A percentile compares a stretch with the other conserved stretches of the same genome.
phyloP scores from a whole-genome alignment of 768 basidiomycete genomes.

The Dioszegia hungarica region DNA sequence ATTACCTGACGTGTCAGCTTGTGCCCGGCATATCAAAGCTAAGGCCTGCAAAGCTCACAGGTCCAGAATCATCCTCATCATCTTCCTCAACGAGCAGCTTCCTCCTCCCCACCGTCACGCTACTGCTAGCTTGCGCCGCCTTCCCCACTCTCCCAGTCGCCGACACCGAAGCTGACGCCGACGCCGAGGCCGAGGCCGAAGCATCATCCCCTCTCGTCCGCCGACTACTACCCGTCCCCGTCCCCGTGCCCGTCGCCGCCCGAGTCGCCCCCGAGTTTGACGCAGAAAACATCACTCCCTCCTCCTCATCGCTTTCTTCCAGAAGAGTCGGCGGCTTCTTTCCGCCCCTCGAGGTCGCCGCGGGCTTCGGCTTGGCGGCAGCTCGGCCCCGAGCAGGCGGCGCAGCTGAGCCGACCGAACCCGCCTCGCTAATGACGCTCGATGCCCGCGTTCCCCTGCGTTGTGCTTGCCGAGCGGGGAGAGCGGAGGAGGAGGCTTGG shows the following conservation, averaged over 20 bases:
- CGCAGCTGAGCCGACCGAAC: slow-evolving; percentile 3
- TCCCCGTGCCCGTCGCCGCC: neutral
- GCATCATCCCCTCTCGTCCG: neutral
- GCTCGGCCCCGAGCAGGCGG: neutral
- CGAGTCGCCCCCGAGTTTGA: too few species aligned
- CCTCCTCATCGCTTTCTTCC: slow-evolving; percentile 18
- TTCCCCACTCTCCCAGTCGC: neutral
- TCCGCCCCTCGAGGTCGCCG: neutral
- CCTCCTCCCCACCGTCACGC: slow-evolving; percentile 11
- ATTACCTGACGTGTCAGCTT: slow-evolving; percentile 15
- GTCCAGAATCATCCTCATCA: slow-evolving; percentile 14
- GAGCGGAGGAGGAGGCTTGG: neutral
- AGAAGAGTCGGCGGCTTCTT: slow-evolving; percentile 10
- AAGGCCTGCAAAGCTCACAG: neutral
- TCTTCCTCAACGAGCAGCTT: slow-evolving; percentile 28
- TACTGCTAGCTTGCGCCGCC: neutral
- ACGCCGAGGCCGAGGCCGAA: neutral
- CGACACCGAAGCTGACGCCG: too few species aligned
- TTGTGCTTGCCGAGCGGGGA: neutral
- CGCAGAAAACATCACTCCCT: too few species aligned
- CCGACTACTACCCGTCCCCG: neutral
- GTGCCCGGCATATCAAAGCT: neutral
- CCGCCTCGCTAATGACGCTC: slow-evolving; percentile 18
- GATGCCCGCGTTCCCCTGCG: slow-evolving; percentile 19
- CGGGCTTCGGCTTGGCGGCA: neutral